Evolutionary conservation across 2,329 filamentous ascomycete species (phyloP).

Genomic region (Colletotrichum cereale): DNA sequence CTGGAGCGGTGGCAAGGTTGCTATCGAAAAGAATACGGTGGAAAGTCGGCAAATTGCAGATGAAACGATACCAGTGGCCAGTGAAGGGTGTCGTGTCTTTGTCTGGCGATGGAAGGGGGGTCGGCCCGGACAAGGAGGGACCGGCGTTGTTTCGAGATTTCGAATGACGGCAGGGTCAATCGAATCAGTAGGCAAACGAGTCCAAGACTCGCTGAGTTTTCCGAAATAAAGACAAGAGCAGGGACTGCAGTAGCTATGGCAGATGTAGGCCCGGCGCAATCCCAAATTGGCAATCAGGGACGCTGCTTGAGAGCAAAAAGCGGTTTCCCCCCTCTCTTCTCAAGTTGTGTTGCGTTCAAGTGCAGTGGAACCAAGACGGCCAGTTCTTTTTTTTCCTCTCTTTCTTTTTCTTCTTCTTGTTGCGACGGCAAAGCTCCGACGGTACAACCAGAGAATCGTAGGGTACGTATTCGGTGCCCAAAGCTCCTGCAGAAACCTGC

Average conservation of each 20-base stretch:
- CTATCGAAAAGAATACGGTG: conserved; percentile 29
- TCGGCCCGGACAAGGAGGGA: conserved; percentile 39
- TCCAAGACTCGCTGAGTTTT: conserved; percentile 2
- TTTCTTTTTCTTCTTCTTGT: conserved; percentile 12
- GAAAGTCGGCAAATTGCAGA: conserved; percentile 31
- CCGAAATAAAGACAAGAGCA: neutral
- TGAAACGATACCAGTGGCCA: conserved; percentile 39
- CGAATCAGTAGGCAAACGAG: conserved; percentile 12
- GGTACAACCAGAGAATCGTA: conserved; percentile 23
- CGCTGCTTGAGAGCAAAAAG: conserved; percentile 7
- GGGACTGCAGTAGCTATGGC: neutral
- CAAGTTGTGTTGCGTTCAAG: conserved; percentile 13
- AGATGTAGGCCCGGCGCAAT: conserved; percentile 6
- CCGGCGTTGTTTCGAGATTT: conserved; percentile 39
- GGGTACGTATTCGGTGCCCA: conserved; percentile 35
- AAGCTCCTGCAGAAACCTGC: conserved; percentile 83
- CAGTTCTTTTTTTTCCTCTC: conserved; percentile 25
- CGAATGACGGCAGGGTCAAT: conserved; percentile 25
- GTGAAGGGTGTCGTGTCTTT: conserved; percentile 39
- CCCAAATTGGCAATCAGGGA: neutral
- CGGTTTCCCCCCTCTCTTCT: conserved; percentile 2
- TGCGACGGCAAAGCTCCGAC: conserved; percentile 21
- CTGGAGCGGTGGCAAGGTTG: conserved; percentile 14
- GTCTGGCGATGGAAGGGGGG: conserved; percentile 31
- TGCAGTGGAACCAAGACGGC: conserved; percentile 7